These are phyloP conservation scores for Populus hybrid DNA, from an alignment of 441 rosid genomes.

Conservation along the genomic window DNA sequence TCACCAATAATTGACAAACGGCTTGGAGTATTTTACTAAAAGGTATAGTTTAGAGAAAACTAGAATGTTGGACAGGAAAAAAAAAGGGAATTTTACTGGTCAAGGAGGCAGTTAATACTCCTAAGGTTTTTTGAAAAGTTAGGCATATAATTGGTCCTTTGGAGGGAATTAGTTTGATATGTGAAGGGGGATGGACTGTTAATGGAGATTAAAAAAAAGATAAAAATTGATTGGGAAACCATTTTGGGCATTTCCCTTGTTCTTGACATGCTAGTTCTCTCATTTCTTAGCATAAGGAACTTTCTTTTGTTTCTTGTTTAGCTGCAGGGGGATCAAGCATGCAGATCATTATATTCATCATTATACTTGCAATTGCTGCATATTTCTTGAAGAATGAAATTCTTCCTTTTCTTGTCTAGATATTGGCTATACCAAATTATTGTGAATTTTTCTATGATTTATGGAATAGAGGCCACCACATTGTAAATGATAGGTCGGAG, in stretches of 20 bases:
- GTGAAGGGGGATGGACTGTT: background rate
- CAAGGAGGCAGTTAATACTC: background rate
- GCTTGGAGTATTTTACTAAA: background rate
- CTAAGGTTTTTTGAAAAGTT: background rate
- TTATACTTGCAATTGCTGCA: constrained; percentile 46
- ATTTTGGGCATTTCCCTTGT: background rate
- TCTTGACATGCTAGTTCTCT: background rate
- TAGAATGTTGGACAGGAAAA: background rate
- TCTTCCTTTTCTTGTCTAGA: constrained; percentile 27
- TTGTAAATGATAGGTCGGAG: background rate
- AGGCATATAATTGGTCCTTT: background rate
- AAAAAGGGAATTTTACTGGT: background rate
- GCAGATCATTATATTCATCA: constrained; percentile 42
- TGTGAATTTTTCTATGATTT: background rate
- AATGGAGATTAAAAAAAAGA: background rate
- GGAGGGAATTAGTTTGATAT: background rate
- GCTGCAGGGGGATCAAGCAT: constrained; percentile 47
- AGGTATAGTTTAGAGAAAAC: background rate
- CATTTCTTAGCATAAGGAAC: background rate
- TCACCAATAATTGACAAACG: background rate
- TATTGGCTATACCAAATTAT: constrained; percentile 19
- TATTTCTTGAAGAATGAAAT: constrained; percentile 41
- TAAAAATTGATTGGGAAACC: background rate
- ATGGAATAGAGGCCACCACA: background rate
- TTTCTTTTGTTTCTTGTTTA: background rate